Conservation (phyloP, 768 basidiomycete species). For the Kwoniella europaea region DNA sequence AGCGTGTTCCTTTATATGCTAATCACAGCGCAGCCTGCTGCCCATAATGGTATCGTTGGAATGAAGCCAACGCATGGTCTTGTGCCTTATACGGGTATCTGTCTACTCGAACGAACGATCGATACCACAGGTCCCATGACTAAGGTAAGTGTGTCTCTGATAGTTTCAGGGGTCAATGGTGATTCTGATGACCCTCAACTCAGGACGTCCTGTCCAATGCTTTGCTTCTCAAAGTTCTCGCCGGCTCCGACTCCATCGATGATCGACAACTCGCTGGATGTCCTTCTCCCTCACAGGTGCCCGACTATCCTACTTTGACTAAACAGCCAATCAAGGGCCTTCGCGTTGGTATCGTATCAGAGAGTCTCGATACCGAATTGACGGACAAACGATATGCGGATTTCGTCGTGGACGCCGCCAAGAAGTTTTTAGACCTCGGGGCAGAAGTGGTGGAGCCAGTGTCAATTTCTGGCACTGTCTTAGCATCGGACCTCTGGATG, state of each 20-base stretch:
- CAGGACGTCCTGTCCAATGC: constrained; percentile 61
- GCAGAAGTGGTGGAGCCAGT: constrained; percentile 60
- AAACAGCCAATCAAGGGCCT: constrained; percentile 55
- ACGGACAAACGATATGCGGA: constrained; percentile 59
- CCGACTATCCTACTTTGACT: constrained; percentile 54
- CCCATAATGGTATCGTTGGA: constrained; percentile 61
- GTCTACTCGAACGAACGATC: constrained; percentile 28
- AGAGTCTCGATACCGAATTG: constrained; percentile 58
- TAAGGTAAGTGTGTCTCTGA: constrained; percentile 21
- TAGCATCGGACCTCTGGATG: constrained; percentile 38
- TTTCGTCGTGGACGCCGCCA: constrained; percentile 58
- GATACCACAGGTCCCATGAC: constrained; percentile 53
- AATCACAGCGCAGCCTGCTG: background rate
- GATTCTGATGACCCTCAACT: constrained; percentile 3
- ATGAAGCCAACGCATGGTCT: constrained; percentile 62
- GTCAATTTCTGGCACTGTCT: constrained; percentile 59
- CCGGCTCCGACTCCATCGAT: constrained; percentile 63
- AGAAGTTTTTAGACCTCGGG: constrained; percentile 59
- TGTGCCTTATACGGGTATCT: constrained; percentile 63
- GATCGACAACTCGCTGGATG: constrained; percentile 59
- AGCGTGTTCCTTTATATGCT: background rate
- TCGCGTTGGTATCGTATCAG: constrained; percentile 60
- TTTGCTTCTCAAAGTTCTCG: constrained; percentile 61
- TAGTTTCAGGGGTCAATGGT: background rate
- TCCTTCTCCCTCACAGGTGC: constrained; percentile 58